Percentiles rank a stretch among this genome's conserved stretches.
Conservation (phyloP, 73 alveolate species). For the Paramecium sexaurelia region DNA sequence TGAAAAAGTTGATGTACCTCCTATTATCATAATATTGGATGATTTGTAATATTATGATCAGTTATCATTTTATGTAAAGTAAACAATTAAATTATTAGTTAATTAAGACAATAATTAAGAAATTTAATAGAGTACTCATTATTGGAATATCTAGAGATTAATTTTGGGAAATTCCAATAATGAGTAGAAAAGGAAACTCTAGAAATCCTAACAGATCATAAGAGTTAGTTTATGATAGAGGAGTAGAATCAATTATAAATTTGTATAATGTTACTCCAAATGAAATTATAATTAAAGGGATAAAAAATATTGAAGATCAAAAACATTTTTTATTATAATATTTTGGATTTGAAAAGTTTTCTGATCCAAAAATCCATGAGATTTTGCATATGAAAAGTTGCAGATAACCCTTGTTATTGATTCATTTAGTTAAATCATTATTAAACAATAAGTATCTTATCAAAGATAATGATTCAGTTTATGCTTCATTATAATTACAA, state of each 20-base stretch:
- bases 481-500: background rate
- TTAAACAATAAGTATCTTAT: background rate
- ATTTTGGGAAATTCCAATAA: conserved; percentile 57
- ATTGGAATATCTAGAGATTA: conserved; percentile 48
- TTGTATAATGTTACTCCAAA: background rate
- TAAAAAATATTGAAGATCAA: background rate
- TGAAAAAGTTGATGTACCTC: conserved; percentile 46
- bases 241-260: conserved; percentile 24
- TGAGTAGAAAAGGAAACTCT: conserved; percentile 31
- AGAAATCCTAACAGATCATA: background rate
- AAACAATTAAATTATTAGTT: background rate
- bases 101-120: conserved; percentile 32
- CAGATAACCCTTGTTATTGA: conserved; percentile 40
- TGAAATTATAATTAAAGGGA: background rate
- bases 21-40: conserved; percentile 41
- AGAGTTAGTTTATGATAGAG: conserved; percentile 19
- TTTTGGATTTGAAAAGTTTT: background rate
- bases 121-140: conserved; percentile 47
- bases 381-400: conserved; percentile 59
- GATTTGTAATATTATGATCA: conserved; percentile 66
- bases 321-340: background rate
- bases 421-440: conserved; percentile 40
- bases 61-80: conserved; percentile 25
- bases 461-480: conserved; percentile 43
- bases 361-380: background rate